Percentiles rank a stretch among this genome's conserved stretches.
These are phyloP conservation scores for Sphaerobolus stellatus DNA, from an alignment of 1,284 basidiomycete species.

Conservation along the genomic window DNA sequence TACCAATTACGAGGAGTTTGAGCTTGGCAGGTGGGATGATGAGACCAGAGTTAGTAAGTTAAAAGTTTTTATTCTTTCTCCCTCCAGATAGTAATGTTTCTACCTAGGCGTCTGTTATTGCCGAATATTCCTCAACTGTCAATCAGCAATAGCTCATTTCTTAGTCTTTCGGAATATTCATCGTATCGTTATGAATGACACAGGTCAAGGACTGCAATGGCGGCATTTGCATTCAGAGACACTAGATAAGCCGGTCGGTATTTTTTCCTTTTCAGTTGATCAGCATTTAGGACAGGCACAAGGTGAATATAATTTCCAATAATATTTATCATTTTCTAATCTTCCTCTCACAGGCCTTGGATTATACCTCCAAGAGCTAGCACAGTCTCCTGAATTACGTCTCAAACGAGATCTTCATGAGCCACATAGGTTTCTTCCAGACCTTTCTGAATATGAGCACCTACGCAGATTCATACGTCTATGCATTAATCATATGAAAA, in stretches of 20 bases:
- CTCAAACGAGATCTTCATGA: not conserved
- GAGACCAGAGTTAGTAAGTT: not conserved
- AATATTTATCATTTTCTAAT: not conserved
- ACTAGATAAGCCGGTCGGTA: not conserved
- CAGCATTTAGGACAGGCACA: not conserved
- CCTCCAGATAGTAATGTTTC: not conserved
- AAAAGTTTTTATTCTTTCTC: not conserved
- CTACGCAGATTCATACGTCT: not conserved
- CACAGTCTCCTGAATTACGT: not conserved
- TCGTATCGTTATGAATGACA: not conserved
- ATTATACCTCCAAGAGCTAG: not conserved
- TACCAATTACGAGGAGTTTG: no score
- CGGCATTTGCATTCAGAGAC: not conserved
- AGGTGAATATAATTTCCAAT: not conserved
- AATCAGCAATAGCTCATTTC: not conserved
- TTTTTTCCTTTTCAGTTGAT: not conserved
- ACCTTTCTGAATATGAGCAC: not conserved
- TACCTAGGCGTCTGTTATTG: not conserved
- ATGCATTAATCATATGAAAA: not conserved
- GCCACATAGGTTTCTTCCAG: not conserved
- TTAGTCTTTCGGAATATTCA: not conserved
- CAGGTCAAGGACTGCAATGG: not conserved
- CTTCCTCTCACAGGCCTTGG: not conserved
- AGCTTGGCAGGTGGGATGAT: not conserved
- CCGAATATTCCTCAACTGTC: not conserved